Evolutionary conservation across 2,329 filamentous ascomycete genomes (phyloP), one percentile per base, ranked within the genome.

Genomic region (Paraphaeosphaeria sporulosa): DNA sequence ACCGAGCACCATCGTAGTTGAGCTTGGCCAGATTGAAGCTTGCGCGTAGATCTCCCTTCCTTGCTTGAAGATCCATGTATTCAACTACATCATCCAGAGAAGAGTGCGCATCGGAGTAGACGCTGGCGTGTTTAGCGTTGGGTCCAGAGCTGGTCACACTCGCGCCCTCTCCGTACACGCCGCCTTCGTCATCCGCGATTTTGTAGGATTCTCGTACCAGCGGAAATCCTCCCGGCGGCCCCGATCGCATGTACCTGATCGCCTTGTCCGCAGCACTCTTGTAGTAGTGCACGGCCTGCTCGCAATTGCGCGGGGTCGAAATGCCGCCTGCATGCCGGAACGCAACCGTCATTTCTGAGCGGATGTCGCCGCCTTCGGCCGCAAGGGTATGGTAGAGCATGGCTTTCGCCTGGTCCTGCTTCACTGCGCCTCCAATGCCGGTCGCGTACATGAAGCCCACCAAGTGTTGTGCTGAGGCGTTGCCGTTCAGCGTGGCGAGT

Each of bases 391-490:
- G 94, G 78, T 97, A 98, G 43, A 98, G 83, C 70, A 98, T 84
- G 3, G 95, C 93, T 78, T 93, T 94, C 12, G 94, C 94, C 79
- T 98, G 95, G 71, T 99, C 91, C 46, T 87, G 86, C 73, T 91
- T 87, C 6, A 97, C 92, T 1, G 89, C 89, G 34, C 88, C 88
- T 17, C 92, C 94, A 59, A 99, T 85, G 0, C 95, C 95, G 0
- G 95, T 99, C 38, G 94, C 94, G 79, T 99, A 94, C 86, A 97
- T 95, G 69, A 99, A 88, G 0, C 92, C 95, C 49, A 98, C 76
- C 94, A 99, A 97, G 78, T 96, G 90, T 76, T 98, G 93, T 1
- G 95, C 95, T 13, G 94, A 96, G 65, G 88, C 90, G 78, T 99
- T 98, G 47, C 94, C 95, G 66, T 90, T 86, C 60, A 89, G 77